Percentiles rank a stretch among this genome's conserved stretches.
These are phyloP conservation scores for Epichloe uncinata DNA, from an alignment of 2,329 filamentous ascomycete species.

Conservation along the genomic window DNA sequence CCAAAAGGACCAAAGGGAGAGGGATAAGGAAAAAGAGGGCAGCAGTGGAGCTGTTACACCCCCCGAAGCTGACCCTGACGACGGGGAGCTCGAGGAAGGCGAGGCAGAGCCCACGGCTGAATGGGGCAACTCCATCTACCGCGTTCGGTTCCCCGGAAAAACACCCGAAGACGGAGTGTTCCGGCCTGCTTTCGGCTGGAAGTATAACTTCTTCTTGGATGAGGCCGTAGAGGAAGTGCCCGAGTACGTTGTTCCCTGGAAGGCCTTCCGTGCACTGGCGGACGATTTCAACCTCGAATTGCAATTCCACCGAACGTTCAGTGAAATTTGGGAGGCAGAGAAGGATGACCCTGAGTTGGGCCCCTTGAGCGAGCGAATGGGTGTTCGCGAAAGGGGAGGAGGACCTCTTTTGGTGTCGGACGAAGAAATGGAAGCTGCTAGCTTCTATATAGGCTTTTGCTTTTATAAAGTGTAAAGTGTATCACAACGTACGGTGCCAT, in stretches of 20 bases:
- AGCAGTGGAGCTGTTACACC: slow-evolving; percentile 3
- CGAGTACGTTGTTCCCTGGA: slow-evolving; percentile 97
- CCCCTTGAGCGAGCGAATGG: slow-evolving; percentile 88
- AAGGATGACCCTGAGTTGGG: slow-evolving; percentile 74
- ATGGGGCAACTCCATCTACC: slow-evolving; percentile 92
- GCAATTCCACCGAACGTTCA: slow-evolving; percentile 83
- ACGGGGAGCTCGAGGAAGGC: slow-evolving; percentile 44
- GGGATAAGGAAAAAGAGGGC: slow-evolving; percentile 12
- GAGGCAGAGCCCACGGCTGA: slow-evolving; percentile 53
- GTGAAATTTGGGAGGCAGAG: slow-evolving; percentile 84
- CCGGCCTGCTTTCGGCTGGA: slow-evolving; percentile 91
- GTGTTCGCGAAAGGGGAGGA: slow-evolving; percentile 60
- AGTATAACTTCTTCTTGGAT: slow-evolving; percentile 91
- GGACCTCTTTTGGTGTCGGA: slow-evolving; percentile 57
- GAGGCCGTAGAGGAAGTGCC: slow-evolving; percentile 94
- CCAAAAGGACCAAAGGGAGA: slow-evolving; percentile 18
- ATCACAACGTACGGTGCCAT: no score
- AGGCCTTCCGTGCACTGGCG: slow-evolving; percentile 86
- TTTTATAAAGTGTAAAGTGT: slow-evolving; percentile 74
- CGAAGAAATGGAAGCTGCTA: slow-evolving; percentile 85
- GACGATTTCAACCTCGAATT: slow-evolving; percentile 95
- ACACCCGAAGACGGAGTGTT: slow-evolving; percentile 82
- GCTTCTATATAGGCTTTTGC: slow-evolving; percentile 89
- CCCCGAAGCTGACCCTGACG: slow-evolving; percentile 18
- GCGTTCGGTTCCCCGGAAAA: slow-evolving; percentile 72